Evolutionary conservation across 2,329 filamentous ascomycete genomes (phyloP).

Genomic region (Neurospora sp.): DNA sequence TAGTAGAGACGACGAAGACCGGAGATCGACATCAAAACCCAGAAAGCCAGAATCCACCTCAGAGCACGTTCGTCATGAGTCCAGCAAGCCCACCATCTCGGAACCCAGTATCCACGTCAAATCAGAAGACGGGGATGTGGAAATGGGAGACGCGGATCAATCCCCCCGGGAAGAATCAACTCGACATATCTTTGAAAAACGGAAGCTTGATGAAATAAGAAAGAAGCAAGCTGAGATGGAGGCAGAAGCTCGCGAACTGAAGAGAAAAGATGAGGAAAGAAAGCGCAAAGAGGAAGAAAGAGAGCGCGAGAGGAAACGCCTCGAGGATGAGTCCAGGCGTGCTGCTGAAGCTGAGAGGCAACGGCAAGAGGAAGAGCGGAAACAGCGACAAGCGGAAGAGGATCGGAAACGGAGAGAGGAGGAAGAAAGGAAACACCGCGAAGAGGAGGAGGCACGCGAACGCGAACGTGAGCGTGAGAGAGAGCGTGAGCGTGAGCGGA

Average conservation of each 20-base stretch:
- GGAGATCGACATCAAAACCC: constrained; percentile 25
- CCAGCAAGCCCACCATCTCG: constrained; percentile 27
- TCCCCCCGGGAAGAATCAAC: constrained; percentile 16
- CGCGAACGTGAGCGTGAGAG: constrained; percentile 21
- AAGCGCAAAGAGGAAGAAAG: constrained; percentile 21
- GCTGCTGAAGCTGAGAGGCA: constrained; percentile 16
- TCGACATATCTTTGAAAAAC: constrained; percentile 14
- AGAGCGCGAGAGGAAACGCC: constrained; percentile 18
- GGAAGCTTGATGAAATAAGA: constrained; percentile 27
- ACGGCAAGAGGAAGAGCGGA: constrained; percentile 20
- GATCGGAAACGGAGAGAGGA: constrained; percentile 26
- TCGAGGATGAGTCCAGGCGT: constrained; percentile 10
- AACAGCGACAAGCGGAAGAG: constrained; percentile 20
- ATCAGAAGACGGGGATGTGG: constrained; percentile 44
- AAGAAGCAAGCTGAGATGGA: constrained; percentile 24
- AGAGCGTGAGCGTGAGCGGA: constrained; percentile 16
- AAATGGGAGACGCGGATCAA: constrained; percentile 40
- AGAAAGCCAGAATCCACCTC: constrained; percentile 25
- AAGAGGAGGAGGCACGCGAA: constrained; percentile 28
- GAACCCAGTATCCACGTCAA: constrained; percentile 48
- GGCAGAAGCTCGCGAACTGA: constrained; percentile 18
- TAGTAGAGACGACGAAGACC: constrained; percentile 34
- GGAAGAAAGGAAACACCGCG: constrained; percentile 21
- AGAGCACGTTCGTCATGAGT: constrained; percentile 32
- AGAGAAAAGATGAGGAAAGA: constrained; percentile 17